phyloP scores from a whole-genome alignment of 257 asterid genomes.

The Prunella vulgaris region DNA sequence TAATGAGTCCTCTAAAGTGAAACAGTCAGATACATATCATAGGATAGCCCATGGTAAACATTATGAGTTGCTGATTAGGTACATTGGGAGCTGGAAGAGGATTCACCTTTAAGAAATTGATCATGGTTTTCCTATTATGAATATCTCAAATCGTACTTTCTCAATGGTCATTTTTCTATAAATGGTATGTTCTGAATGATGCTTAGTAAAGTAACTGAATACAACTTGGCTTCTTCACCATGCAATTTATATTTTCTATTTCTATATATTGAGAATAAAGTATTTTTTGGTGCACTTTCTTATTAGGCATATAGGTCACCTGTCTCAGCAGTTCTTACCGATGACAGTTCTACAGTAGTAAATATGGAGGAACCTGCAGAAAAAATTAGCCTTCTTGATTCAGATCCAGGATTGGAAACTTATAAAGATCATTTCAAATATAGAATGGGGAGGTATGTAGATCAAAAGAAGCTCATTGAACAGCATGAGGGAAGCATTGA shows the following conservation, averaged over 20 bases:
- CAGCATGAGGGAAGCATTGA: constrained; percentile 72
- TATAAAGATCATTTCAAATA: constrained; percentile 69
- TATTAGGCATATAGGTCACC: constrained; percentile 44
- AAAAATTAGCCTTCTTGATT: constrained; percentile 41
- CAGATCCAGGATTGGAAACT: constrained; percentile 64
- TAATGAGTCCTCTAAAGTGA: not conserved
- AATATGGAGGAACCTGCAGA: constrained; percentile 45
- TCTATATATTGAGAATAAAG: constrained; percentile 2
- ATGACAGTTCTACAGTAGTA: constrained; percentile 33
- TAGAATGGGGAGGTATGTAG: constrained; percentile 56
- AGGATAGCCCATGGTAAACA: not conserved
- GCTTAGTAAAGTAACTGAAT: not conserved
- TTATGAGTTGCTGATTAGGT: not conserved
- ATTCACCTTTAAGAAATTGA: not conserved
- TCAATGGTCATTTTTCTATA: not conserved
- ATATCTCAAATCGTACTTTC: not conserved
- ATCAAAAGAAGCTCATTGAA: constrained; percentile 67
- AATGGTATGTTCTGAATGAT: not conserved
- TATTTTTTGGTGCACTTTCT: constrained; percentile 18
- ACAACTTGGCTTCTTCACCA: not conserved
- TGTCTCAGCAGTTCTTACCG: constrained; percentile 42
- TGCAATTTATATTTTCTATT: not conserved
- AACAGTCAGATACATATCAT: not conserved
- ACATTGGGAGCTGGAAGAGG: not conserved
- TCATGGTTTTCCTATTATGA: constrained; percentile 9